Evolutionary conservation across 2,329 filamentous ascomycete species (phyloP), one percentile per base, ranked within the genome.

Genomic region (Neonectria neomacrospora): DNA sequence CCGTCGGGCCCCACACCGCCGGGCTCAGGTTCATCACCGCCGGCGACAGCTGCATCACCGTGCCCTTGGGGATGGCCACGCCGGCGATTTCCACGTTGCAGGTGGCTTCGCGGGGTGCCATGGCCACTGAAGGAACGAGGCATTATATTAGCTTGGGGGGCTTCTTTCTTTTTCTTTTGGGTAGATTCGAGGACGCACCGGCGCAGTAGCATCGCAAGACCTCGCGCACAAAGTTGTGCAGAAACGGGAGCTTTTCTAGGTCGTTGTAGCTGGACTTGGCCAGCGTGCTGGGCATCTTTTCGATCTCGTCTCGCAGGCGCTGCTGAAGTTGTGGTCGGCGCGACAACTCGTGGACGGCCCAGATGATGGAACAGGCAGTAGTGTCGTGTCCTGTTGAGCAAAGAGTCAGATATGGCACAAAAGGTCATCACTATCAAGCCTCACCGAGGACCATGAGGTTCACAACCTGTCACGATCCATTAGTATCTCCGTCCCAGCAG

Each of bases 141-240:
- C 34, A 28, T 69, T 59, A 68, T n/a, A n/a, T n/a, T n/a, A n/a
- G n/a, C n/a, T n/a, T n/a, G n/a, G n/a, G n/a, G n/a, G n/a, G 54
- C 48, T 1, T 2, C 1, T 26, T 23, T 10, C 16, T 16, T 3
- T 30, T 11, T 23, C 3, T 34, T 1, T 14, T 22, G 16, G 6
- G 22, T 37, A 2, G 30, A 1, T 26, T 6, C 6, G 23, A 26
- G 23, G 3, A 26, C 23, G 14, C 34, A 44, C 73, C 68, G 2
- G 82, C 80, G 4, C 80, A 75, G 63, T 79, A 80, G 44, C 81
- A 73, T 2, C 82, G 77, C 37, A 85, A 65, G 4, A 80, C 73
- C 69, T 85, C 82, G 34, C 72, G 80, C 65, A 79, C 74, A 52
- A 85, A 78, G 58, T 81, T 80, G 65, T 80, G 76, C 28, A 81